A percentile compares a stretch with the other conserved stretches of the same genome.
Evolutionary conservation across 805 yeast genomes (phyloP).

Genomic region (Kuraishia floccosa): DNA sequence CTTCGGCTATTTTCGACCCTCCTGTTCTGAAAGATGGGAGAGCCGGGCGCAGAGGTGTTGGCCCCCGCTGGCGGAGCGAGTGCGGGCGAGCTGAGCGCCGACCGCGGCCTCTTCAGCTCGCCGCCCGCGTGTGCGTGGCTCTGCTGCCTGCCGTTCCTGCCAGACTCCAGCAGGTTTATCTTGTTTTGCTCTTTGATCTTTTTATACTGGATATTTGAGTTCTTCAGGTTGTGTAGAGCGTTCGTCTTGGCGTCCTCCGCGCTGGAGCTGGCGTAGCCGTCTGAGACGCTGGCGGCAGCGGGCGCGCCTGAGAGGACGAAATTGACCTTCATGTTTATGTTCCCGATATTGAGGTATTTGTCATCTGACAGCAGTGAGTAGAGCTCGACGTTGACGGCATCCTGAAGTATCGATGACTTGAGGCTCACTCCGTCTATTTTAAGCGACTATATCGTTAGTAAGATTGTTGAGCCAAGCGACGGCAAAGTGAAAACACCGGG

Average conservation of each 20-base stretch:
- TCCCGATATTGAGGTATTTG: constrained; percentile 1
- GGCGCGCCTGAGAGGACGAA: background rate
- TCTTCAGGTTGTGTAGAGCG: background rate
- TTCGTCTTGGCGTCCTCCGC: background rate
- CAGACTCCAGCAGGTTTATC: background rate
- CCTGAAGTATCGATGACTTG: too few relatives aligned
- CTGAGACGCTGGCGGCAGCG: background rate
- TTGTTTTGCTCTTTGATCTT: constrained; percentile 1
- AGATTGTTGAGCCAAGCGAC: too few relatives aligned
- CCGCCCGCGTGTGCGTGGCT: background rate
- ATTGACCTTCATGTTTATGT: background rate
- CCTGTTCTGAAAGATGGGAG: background rate
- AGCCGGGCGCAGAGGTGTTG: background rate
- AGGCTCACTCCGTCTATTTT: too few relatives aligned
- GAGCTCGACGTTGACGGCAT: too few relatives aligned
- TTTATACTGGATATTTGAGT: constrained; percentile 1
- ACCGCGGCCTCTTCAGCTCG: background rate
- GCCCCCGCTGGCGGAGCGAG: too few relatives aligned
- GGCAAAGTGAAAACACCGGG: too few relatives aligned
- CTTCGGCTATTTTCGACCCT: background rate
- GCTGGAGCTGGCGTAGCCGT: background rate
- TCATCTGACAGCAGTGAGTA: background rate
- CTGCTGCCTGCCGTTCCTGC: too few relatives aligned
- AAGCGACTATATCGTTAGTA: too few relatives aligned
- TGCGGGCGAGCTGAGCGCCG: too few relatives aligned